Base-by-base conservation (phyloP, 1,284 basidiomycete genomes). In the Naganishia cerealis region DNA sequence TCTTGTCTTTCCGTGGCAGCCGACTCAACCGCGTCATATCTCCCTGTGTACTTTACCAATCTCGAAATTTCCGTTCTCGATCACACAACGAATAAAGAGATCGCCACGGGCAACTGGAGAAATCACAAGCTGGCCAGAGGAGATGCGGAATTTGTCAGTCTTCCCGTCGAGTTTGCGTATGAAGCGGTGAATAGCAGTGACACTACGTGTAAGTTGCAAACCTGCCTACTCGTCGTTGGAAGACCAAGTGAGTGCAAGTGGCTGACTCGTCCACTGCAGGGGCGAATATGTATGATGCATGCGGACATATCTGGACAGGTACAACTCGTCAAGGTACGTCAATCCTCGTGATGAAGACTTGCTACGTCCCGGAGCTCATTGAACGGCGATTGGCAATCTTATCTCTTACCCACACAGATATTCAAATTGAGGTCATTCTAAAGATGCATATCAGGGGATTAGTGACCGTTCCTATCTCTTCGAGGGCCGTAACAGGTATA, bases 151-250 rank as follows among this genome's bases (percentile, higher is more conserved):
- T 77, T 86, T 42, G 81, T 94, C 42, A 77, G 84, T 52, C 71
- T 94, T 21, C 91, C 91, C 0, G 81, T 94, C 63, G 88, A 88
- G 72, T 92, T 94, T 79, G 86, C 86, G 0, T 94, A 93, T 76
- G 70, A 86, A n/a, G 90, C 88, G 0, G 81, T 85, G n/a, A 94
- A 94, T 76, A 84, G 85, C 57, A 86, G 87, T 1, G 92, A 94
- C 79, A 82, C 84, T 48, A 93, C 92, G 38, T 94, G 91, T 90
- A 73, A 72, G 87, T 82, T 15, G 46, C 21, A 50, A 46, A 15
- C 43, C 15, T 2, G 56, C 39, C 52, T 16, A 52, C 21, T 52
- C 12, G 40, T 57, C 36, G 70, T 18, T 13, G 46, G 1, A 21
- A 24, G 24, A 50, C 10, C 42, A 3, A 2, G 38, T 6, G 18